Evolutionary conservation across 176 grass and related monocot genomes (phyloP), one percentile per base, ranked within the genome.

Genomic region (Zea luxurians): DNA sequence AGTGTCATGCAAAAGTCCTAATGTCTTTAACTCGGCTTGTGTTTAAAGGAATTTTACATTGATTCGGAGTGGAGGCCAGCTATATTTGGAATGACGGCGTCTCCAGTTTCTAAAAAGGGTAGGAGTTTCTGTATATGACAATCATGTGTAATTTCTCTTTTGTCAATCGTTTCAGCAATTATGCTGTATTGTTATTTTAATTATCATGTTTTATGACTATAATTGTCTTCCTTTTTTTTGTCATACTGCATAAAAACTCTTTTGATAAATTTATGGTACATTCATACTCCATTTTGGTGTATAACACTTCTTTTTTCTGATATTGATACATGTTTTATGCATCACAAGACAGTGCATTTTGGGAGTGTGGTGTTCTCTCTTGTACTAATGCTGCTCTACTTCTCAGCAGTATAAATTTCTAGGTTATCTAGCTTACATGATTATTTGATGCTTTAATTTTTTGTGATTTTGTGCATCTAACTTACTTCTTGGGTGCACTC

Each of bases 11-110:
- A 35, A 8, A 47, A 66, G 67, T 83, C 45, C 68, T 78, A 77
- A 78, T 70, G 17, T 58, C 44, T 73, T 70, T 27, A 36, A 8
- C 48, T 17, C 16, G 42, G 13, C 43, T 70, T 86, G 62, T 36
- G 47, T 61, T 70, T 76, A 34, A 70, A 92, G 90, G 90, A 89
- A 62, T 89, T 92, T 86, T 92, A 87, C 48, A 44, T 84, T 73
- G 50, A 49, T 17, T 89, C 83, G 81, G 10, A 73, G 50, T 65
- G 66, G 79, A 92, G 78, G 61, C 86, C 86, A 82, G 16, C 77
- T 83, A 53, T 89, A 70, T 86, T 92, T 86, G 90, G 90, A 84
- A 89, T 92, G 83, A 87, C 80, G 9, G 83, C 83, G 45, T 89
- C 86, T 59, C 83, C 83, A 10, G 61, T 89, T 80, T 81, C 66